Conservation (phyloP, 495 filamentous ascomycete species). For the Podospora tetraspora region DNA sequence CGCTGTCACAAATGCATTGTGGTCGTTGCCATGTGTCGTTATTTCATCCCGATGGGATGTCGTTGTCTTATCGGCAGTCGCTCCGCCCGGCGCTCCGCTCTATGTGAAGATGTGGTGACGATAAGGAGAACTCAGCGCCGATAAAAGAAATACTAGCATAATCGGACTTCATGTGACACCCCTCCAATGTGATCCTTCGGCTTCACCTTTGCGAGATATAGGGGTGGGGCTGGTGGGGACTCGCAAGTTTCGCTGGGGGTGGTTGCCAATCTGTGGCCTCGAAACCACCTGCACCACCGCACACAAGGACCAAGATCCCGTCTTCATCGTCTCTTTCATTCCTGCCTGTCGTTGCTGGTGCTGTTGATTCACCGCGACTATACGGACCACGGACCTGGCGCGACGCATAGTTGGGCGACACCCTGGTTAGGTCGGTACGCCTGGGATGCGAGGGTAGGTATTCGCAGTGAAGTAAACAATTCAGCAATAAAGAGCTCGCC, state of each 20-base stretch:
- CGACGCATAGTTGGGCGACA: background rate
- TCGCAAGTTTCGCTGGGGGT: background rate
- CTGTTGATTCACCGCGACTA: background rate
- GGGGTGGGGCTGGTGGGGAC: background rate
- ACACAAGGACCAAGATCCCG: background rate
- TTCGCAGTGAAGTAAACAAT: slow-evolving; percentile 1
- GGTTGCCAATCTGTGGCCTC: background rate
- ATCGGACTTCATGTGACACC: background rate
- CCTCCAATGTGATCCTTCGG: background rate
- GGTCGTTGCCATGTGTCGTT: background rate
- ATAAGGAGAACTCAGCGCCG: background rate
- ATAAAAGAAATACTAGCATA: background rate
- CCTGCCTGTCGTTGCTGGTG: background rate
- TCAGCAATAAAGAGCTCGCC: slow-evolving; percentile 1
- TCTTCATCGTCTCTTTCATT: background rate
- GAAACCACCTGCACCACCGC: background rate
- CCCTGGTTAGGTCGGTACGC: background rate
- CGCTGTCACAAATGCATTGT: background rate
- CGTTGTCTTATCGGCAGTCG: background rate
- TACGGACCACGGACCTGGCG: background rate
- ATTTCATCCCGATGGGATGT: background rate
- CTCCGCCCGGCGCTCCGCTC: background rate
- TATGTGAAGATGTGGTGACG: background rate
- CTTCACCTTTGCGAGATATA: background rate
- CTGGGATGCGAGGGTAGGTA: background rate